Evolutionary conservation across 257 asterid genomes (phyloP), one percentile per base, ranked within the genome.

Genomic region (Solanum virginianum): DNA sequence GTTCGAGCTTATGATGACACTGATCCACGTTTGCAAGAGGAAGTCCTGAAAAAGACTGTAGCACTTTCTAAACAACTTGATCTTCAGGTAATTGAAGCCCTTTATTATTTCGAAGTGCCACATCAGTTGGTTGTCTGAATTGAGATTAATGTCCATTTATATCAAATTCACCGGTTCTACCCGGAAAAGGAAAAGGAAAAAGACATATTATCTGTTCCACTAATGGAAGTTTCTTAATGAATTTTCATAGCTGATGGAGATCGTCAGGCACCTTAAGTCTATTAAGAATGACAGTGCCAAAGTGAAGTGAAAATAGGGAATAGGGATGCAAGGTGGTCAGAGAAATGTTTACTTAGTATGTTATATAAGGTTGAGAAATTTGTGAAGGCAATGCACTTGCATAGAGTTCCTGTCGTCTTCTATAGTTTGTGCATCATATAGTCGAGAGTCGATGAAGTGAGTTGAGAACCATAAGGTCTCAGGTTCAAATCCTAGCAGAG

Each of bases 21-120:
- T 56, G 99, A 97, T 92, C 89, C 97, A 86, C 97, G 99, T 85
- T 84, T 97, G 94, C 99, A 97, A 97, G 99, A 97, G 93, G 99
- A 97, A 92, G 99, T 90, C 87, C 93, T 97, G 22, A 97, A 95
- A 86, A 93, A 83, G 93, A 95, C 98, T 43, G 85, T 87, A 84
- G 81, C 90, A 22, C 99, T 97, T 89, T 93, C 97, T 83, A 97
- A 93, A 87, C 93, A 93, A 88, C 93, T 97, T 87, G 96, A 97
- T 89, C 90, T 88, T 87, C 99, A 95, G 98, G 99, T 97, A 74
- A 87, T 86, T 85, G 85, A 56, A 55, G 65, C 36, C 79, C 79
- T 24, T 82, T 60, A 32, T 32, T 53, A 63, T 83, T 83, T 69
- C 6, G 11, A 24, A 60, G 36, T 82, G 60, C 43, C 77, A 47